Evolutionary conservation across 345 rosid genomes (phyloP), one percentile per base, ranked within the genome.

Genomic region (Limnanthes douglasii): DNA sequence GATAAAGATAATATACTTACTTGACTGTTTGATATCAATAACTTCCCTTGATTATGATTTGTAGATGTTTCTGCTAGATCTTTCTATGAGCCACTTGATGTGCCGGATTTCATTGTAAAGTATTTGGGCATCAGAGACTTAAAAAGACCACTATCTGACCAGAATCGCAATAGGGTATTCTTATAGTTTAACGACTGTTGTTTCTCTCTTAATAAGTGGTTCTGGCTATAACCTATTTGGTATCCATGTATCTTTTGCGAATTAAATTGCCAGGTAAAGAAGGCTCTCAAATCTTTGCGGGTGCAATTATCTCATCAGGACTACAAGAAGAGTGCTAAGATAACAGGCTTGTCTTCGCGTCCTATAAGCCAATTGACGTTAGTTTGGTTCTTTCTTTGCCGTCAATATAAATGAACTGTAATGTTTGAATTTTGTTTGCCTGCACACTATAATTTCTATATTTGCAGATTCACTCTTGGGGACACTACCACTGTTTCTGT

Each of bases 51-150:
- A n/a, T n/a, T n/a, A n/a, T n/a, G n/a, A n/a, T n/a, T n/a, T 53
- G 37, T 65, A 86, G 97, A 86, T 42, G 64, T 78, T 2, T 75
- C 93, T 0, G 93, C 97, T 1, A 60, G 73, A 14, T 45, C 82
- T 0, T 82, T 86, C 11, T 78, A 73, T 41, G 95, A 82, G 49
- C 67, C 93, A 0, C 19, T 86, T 23, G 0, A 18, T 2, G 95
- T 71, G 8, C 62, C 66, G 0, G 88, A 69, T 0, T 78, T 71
- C 47, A 25, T 78, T 30, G 10, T 12, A 0, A 71, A 65, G 49
- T 40, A 61, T 50, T 41, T 72, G 13, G 14, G 45, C 6, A 0
- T 17, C 0, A 25, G 64, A 50, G 73, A 67, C 37, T 2, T 59
- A 6, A 21, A 45, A 4, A 61, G 70, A 34, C 68, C 75, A n/a